phyloP scores from a whole-genome alignment of 345 rosid species.

The Hibiscus trionum region DNA sequence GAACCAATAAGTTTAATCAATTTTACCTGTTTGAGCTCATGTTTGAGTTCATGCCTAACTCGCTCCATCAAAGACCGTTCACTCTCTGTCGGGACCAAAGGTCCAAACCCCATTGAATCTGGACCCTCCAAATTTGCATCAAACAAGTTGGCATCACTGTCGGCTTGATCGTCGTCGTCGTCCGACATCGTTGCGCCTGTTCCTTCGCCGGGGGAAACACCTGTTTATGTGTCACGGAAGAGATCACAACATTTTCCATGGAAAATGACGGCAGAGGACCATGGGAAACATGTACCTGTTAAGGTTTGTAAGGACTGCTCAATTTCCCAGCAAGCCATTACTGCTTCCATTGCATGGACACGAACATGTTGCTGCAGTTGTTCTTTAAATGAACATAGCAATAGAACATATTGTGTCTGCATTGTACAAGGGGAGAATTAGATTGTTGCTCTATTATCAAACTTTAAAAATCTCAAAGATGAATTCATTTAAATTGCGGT shows the following conservation, averaged over 20 bases:
- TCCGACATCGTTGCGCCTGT: constrained; percentile 98
- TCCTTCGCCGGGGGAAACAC: constrained; percentile 94
- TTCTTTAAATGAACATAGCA: constrained; percentile 94
- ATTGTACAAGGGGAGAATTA: constrained; percentile 12
- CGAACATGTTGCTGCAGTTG: constrained; percentile 97
- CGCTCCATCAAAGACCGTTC: constrained; percentile 98
- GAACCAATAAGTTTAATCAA: background rate
- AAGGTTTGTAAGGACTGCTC: constrained; percentile 95
- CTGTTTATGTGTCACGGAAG: constrained; percentile 30
- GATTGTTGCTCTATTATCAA: background rate
- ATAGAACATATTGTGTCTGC: constrained; percentile 86
- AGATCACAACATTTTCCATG: background rate
- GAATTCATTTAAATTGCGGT: background rate
- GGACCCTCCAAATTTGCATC: constrained; percentile 69
- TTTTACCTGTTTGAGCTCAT: constrained; percentile 50
- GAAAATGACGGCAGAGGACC: background rate
- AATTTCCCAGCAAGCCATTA: constrained; percentile 99
- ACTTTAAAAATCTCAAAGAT: background rate
- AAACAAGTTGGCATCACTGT: constrained; percentile 72
- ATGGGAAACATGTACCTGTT: constrained; percentile 41
- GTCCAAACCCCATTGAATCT: constrained; percentile 84
- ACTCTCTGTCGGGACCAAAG: constrained; percentile 86
- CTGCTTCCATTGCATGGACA: constrained; percentile 99
- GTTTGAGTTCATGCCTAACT: constrained; percentile 70
- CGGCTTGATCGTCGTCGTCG: constrained; percentile 93